Base-by-base conservation (phyloP, 371 early-diverging fungal genomes). In the Coemansia sp. region DNA sequence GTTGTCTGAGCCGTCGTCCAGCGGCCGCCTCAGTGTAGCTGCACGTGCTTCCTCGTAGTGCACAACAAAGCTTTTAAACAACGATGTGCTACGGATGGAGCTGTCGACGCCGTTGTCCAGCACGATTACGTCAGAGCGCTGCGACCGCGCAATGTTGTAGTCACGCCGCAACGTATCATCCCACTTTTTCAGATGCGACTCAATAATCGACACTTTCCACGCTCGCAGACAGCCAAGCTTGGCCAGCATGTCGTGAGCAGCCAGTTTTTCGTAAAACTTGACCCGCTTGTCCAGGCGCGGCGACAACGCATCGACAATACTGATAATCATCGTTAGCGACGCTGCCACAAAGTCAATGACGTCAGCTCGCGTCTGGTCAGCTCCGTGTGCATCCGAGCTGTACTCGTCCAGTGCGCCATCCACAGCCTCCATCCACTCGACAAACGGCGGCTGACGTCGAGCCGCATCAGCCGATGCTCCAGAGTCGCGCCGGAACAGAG, bases 351-450 rank as follows among this genome's bases (percentile, higher is more conserved):
- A 65, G 12, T 72, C 78, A 12, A 65, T 42, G 6, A 61, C 47
- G 16, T 68, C 65, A 8, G 72, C 71, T 3, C 30, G 23, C 60
- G 58, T 50, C 71, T 55, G 59, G 47, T 58, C 59, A 25, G 11
- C 42, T 18, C 9, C 37, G 11, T 37, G 2, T 28, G 37, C 44
- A 0, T 21, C 51, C 3, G 42, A 16, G 8, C n/a, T 23, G 37
- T 67, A 75, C 18, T 62, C 72, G 11, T 18, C 65, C 11, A 68
- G 4, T 11, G 68, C 72, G 14, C 30, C 64, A 30, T 71, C 77
- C 14, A 75, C 23, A 11, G 67, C 28, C 5, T 72, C 72, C 78
- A 77, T 77, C 78, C 78, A 77, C 65, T 68, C 72, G 69, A 26
- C 62, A 63, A 77, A 77, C 2, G 65, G 54, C 42, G 69, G 55